Conservation (phyloP, 2,329 filamentous ascomycete genomes). For the Penicillium sp. region DNA sequence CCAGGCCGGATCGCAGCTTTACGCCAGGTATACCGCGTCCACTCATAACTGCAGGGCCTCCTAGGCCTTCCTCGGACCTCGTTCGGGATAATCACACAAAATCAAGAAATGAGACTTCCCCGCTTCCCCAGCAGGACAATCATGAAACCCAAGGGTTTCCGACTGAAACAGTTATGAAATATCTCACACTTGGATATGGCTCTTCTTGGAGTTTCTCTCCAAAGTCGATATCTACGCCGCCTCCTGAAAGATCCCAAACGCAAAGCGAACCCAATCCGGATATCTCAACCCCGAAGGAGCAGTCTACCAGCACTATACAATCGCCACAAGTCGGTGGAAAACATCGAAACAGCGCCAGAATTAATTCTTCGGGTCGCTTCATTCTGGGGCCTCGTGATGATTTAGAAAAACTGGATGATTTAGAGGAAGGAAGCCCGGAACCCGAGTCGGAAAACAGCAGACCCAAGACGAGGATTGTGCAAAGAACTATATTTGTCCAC, state of each 20-base stretch:
- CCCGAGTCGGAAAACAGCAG: conserved; percentile 19
- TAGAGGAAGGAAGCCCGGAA: conserved; percentile 27
- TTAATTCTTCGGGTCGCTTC: conserved; percentile 12
- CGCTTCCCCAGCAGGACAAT: conserved; percentile 20
- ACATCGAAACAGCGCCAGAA: conserved; percentile 2
- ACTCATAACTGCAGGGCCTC: conserved; percentile 33
- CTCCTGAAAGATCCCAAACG: conserved; percentile 28
- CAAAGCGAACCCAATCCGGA: conserved; percentile 15
- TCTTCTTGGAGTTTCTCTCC: conserved; percentile 47
- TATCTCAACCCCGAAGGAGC: background rate
- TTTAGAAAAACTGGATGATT: conserved; percentile 34
- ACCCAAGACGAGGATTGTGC: conserved; percentile 33
- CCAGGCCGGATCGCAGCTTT: conserved; percentile 26
- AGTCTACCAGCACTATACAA: background rate
- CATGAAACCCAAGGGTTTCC: conserved; percentile 35
- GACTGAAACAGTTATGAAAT: conserved; percentile 50
- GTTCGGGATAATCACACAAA: conserved; percentile 13
- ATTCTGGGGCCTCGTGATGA: conserved; percentile 37
- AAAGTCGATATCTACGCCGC: conserved; percentile 27
- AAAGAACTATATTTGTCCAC: conserved; percentile 39
- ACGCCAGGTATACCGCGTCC: conserved; percentile 47
- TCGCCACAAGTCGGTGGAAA: background rate
- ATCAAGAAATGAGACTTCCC: conserved; percentile 18
- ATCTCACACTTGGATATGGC: conserved; percentile 52
- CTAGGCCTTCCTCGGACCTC: conserved; percentile 16